Evolutionary conservation across 257 asterid species (phyloP).

Genomic region (Parsonsia alboflavescens): DNA sequence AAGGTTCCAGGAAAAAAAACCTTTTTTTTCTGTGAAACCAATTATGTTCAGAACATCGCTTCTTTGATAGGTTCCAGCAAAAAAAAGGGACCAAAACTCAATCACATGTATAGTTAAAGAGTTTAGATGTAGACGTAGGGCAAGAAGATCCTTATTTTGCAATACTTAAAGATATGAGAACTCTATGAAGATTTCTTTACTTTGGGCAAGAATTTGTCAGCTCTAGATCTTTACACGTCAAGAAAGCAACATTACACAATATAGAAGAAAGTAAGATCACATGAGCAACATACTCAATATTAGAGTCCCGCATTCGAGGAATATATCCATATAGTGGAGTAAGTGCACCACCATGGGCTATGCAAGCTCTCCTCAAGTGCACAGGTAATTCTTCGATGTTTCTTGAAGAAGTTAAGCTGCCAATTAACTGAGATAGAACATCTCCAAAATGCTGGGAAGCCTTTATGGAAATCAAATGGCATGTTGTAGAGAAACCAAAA

Average conservation of each 20-base stretch:
- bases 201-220: too few species aligned
- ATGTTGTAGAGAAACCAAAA: conserved; percentile 5
- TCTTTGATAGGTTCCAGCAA: too few species aligned
- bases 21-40: too few species aligned
- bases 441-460: conserved; percentile 97
- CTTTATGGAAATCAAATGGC: conserved; percentile 34
- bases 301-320: conserved; percentile 78
- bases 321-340: conserved; percentile 76
- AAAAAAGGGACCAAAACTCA: too few species aligned
- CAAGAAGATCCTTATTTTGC: too few species aligned
- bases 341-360: conserved; percentile 66
- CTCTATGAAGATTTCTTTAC: too few species aligned
- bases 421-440: conserved; percentile 69
- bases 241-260: conserved; percentile 3
- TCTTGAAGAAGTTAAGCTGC: conserved; percentile 60
- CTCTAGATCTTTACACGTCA: too few species aligned
- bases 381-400: conserved; percentile 55
- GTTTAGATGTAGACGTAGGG: too few species aligned
- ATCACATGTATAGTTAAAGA: too few species aligned
- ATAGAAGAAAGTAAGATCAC: conserved; percentile 11
- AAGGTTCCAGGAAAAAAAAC: too few species aligned
- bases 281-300: conserved; percentile 55
- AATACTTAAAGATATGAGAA: too few species aligned
- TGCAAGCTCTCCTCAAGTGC: conserved; percentile 81
- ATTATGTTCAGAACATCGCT: too few species aligned